Evolutionary conservation across 83 land plant genomes (phyloP), one percentile per base, ranked within the genome.

Genomic region (Diphasiastrum complanatum): DNA sequence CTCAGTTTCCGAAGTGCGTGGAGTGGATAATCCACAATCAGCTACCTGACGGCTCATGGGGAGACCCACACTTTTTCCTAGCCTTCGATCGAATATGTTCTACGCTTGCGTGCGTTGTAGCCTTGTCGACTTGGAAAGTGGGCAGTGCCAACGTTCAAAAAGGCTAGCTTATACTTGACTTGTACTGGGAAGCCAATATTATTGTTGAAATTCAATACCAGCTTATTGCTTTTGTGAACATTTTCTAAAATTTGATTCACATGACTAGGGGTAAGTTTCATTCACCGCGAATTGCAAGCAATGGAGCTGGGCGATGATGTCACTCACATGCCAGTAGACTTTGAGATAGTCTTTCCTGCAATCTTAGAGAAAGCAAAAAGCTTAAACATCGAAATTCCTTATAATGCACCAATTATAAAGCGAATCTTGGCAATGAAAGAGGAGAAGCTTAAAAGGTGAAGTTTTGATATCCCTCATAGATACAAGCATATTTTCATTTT

Each of bases 311-410:
- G 58, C 1, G 74, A 67, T 19, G 23, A 36, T 1, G 45, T 1
- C 1, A 1, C 16, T 8, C 60, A 57, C 24, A 30, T 36, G 45
- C 31, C 72, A 5, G 26, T 41, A 26, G 79, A 70, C 0, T 75
- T 75, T 37, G 79, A 75, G 51, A 10, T 75, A 1, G 54, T 47
- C 18, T 75, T 75, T 47, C 70, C 62, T n/a, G 25, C 60, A 2
- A 72, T 75, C 77, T 43, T 75, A 1, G 69, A 75, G 4, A 71
- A 72, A 58, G 77, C 79, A 8, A 58, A 65, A 16, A 8, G 2
- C 31, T 33, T 71, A 49, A 60, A 29, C 1, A 19, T 75, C 8
- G 70, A 71, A 19, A 41, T 75, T 27, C 79, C 79, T 26, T 71
- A 65, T 60, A 60, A 71, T 20, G 2, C 40, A 4, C 65, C 75